Base-by-base conservation (phyloP, 2,329 filamentous ascomycete genomes). In the Claviceps sp. region DNA sequence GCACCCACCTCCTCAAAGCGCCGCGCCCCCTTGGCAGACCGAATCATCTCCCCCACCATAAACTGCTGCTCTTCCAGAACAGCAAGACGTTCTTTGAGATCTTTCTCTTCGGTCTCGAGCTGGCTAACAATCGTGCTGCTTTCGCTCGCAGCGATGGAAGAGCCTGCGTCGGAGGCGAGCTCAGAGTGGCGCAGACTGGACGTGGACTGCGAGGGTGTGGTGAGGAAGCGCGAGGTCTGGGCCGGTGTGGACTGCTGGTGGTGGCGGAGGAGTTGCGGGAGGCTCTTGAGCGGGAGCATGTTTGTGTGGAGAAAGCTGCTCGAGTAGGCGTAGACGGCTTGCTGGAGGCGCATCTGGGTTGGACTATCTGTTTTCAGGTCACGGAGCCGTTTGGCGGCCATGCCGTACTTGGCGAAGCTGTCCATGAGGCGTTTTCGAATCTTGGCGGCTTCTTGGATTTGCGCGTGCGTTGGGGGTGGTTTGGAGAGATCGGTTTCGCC, bases 41-140 rank as follows among this genome's bases (percentile, higher is more conserved):
- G 79, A 45, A 95, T 80, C 88, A 95, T 95, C 59, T 87, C 82
- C 39, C 83, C 80, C 0, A 96, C 88, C 68, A 95, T 81, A 67
- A 94, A 95, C 56, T 83, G 85, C 65, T 96, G 90, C 68, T 96
- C 90, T 65, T 95, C 88, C 1, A 96, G 74, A 6, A 96, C 83
- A 34, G 93, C 85, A 13, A 95, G 71, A 4, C 82, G 75, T 61
- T 95, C 89, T 16, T 85, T 79, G 1, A 94, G 70, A 20, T 87
- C 80, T 63, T 88, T 91, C 65, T 95, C 89, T 63, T 95, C 88
- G 0, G 78, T 79, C 66, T 95, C 89, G 4, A 95, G 68, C 37
- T 74, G 70, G 52, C 75, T 78, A 1, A 78, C 70, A 1, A 71
- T 71, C 14, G 75, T 79, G 61, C 75, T 78, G 1, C 69, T 66